Percentiles rank a stretch among this genome's conserved stretches.
phyloP scores from a whole-genome alignment of 228 moss, liverwort and hornwort genomes.

The Sphagnum fallax region DNA sequence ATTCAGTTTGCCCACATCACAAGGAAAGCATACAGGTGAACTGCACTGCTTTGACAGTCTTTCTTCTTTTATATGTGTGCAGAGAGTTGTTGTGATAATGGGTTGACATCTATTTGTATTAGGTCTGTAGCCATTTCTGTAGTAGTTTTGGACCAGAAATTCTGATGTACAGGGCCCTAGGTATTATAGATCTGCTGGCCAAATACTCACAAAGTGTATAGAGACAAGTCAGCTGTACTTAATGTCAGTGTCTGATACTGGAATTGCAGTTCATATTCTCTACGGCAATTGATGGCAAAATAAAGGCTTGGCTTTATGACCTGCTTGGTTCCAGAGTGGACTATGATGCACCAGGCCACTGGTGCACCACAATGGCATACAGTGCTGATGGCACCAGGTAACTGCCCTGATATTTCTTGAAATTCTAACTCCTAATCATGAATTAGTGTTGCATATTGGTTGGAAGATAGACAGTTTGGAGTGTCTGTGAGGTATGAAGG shows the following conservation, averaged over 20 bases:
- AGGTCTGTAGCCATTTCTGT: too few relatives aligned
- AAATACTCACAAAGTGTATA: too few relatives aligned
- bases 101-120: too few relatives aligned
- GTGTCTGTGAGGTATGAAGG: too few relatives aligned
- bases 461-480: too few relatives aligned
- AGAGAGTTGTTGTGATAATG: too few relatives aligned
- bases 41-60: not conserved
- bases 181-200: too few relatives aligned
- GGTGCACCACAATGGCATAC: conserved; percentile 99
- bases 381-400: conserved; percentile 98
- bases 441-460: too few relatives aligned
- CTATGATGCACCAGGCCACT: conserved; percentile 97
- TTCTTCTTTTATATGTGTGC: too few relatives aligned
- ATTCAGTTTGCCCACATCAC: conserved; percentile 98
- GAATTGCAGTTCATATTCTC: conserved; percentile 87
- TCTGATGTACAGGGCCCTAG: too few relatives aligned
- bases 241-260: not conserved
- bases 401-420: not conserved
- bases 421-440: too few relatives aligned
- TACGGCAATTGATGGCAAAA: conserved; percentile 97
- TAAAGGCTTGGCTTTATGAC: conserved; percentile 98
- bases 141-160: too few relatives aligned
- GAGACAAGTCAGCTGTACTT: not conserved
- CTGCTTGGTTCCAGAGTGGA: conserved; percentile 90
- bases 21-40: conserved; percentile 94